Evolutionary conservation across 805 yeast species (phyloP), one percentile per base, ranked within the genome.

Genomic region (Barnettozyma vustinii): DNA sequence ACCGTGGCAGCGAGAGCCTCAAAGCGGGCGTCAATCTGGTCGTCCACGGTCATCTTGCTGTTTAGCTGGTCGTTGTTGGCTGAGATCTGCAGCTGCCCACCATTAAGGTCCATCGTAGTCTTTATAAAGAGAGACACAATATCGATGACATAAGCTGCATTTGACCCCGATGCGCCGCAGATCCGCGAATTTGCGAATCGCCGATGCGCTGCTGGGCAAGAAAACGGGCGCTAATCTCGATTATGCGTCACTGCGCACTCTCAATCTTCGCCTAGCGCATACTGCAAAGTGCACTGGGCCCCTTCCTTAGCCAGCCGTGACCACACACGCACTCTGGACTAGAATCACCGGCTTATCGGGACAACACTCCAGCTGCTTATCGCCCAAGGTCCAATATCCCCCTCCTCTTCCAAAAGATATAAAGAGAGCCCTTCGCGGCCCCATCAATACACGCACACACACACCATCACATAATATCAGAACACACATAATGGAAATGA

Each of bases 21-120:
- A 33, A 57, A 59, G n/a, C 60, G 50, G 19, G 50, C 50, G 33
- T 49, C 50, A 21, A 57, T 52, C 15, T 30, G 33, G 18, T 40
- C 46, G 4, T 39, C 42, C 37, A 43, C 44, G 6, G 46, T 49
- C 49, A 45, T 51, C 19, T 10, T 35, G 21, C 4, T 30, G 16
- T n/a, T 30, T 13, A 5, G 12, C 16, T 15, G 12, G 15, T 30
- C 16, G 33, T 30, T 3, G 33, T 30, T 30, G 8, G 12, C 16
- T 13, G 33, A 15, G 33, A 13, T 30, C 33, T 26, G 33, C 16
- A 9, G 9, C 16, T 26, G 33, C 33, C 33, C 16, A 30, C 33
- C 33, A 30, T 30, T 3, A 30, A 13, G 33, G 39, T 7, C 39
- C 39, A 16, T 16, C 39, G 15, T 6, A 2, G 39, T 15, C 21